Base-by-base conservation (phyloP, 2,329 filamentous ascomycete species). In the Aspergillus sp. region DNA sequence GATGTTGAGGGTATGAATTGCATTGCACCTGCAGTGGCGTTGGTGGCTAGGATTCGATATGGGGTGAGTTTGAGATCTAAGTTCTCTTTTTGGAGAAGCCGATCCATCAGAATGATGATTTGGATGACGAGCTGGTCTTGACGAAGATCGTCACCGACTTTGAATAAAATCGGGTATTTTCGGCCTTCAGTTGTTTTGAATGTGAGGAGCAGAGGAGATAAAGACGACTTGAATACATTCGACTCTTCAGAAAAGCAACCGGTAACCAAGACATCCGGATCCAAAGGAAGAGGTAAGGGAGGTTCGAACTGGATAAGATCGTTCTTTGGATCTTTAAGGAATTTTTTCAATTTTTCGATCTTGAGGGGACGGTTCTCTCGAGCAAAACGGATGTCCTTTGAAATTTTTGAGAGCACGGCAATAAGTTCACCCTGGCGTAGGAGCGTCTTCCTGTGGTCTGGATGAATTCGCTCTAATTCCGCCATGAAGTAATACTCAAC, bases 61-160 rank as follows among this genome's bases (percentile, higher is more conserved):
- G 95, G 95, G 0, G 93, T 93, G 1, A 99, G 82, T 70, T 96
- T 97, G 45, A 99, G 83, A 70, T 99, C 95, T 9, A 99, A 81
- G 61, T 99, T 98, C 71, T 99, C 95, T 70, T 98, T 97, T 59
- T 91, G 90, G 4, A 99, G 83, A 1, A 99, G 85, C 58, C 93
- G 90, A 68, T 99, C 95, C 95, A 99, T 99, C 15, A 99, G 83
- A 0, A 91, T 96, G 72, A 99, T 97, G 69, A 98, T 98, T 69
- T 91, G 95, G 54, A 99, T 96, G 37, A 99, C 93, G 2, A 99
- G 85, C 71, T 99, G 95, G 70, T 99, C 95, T 75, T 99, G 95
- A 13, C 95, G 89, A 51, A 99, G 81, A 71, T 99, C 95, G 71
- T 99, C 95, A 37, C 95, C 95, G 1, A 92, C 92, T 75, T 99